Evolutionary conservation across 306 rosid species (phyloP).

Genomic region (Fragaria ananassa): DNA sequence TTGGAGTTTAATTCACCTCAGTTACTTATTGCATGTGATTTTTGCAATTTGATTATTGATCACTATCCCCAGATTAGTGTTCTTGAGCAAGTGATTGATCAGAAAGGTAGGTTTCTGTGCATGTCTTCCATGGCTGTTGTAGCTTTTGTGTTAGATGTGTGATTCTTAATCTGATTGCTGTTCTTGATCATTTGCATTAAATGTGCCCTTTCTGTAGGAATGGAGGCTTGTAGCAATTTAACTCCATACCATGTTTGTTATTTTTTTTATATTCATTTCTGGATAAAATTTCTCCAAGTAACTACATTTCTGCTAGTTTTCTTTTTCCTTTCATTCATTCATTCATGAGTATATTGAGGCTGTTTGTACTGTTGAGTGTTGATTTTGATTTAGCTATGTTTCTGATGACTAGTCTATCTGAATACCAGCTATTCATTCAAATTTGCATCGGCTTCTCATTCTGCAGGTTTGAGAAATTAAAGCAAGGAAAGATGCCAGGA

Average conservation of each 20-base stretch:
- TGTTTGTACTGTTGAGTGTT: not conserved
- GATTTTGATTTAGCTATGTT: not conserved
- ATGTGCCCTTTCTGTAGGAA: not conserved
- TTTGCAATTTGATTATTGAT: slow-evolving; percentile 4
- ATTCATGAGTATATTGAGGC: not conserved
- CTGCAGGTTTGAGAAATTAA: slow-evolving; percentile 15
- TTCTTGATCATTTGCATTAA: slow-evolving; percentile 4
- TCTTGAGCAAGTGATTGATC: not conserved
- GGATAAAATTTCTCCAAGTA: not conserved
- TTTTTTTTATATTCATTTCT: not conserved
- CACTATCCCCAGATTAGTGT: not conserved
- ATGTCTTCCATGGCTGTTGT: slow-evolving; percentile 3
- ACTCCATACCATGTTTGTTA: not conserved
- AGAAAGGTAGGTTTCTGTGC: not conserved
- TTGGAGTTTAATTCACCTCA: not conserved
- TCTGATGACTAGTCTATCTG: not conserved
- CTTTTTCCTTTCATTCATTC: not conserved
- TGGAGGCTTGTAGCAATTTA: not conserved
- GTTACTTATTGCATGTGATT: not conserved
- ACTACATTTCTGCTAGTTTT: not conserved
- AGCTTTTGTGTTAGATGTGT: not conserved
- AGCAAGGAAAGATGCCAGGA: not conserved
- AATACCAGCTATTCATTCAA: slow-evolving; percentile 9
- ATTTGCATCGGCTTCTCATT: slow-evolving; percentile 13
- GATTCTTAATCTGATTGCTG: not conserved